phyloP scores from a whole-genome alignment of 805 yeast genomes.

The Blastobotrys terrestris region DNA sequence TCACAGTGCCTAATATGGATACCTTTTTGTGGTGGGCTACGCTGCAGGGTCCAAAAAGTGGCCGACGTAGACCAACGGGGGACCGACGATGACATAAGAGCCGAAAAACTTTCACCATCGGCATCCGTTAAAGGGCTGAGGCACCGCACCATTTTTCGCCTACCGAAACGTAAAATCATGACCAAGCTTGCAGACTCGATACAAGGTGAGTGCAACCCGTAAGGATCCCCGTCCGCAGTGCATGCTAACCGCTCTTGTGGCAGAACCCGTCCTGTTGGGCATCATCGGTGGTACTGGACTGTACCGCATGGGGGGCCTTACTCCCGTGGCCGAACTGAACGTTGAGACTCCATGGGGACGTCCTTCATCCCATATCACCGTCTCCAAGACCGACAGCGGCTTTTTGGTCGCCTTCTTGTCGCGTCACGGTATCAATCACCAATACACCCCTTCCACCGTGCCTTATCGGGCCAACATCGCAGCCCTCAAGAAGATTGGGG shows the following conservation, averaged over 20 bases:
- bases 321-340: constrained; percentile 78
- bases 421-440: constrained; percentile 90
- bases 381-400: constrained; percentile 69
- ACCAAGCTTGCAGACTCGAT: not conserved
- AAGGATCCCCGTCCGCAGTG: not conserved
- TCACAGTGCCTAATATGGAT: not conserved
- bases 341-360: constrained; percentile 95
- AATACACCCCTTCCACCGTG: constrained; percentile 83
- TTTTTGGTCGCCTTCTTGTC: constrained; percentile 90
- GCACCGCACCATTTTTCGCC: not conserved
- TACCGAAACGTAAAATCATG: not conserved
- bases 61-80: too few relatives aligned
- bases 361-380: constrained; percentile 90
- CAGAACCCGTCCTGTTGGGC: constrained; percentile 70
- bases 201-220: not conserved
- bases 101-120: not conserved
- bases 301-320: constrained; percentile 73
- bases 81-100: too few relatives aligned
- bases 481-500: constrained; percentile 83
- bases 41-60: too few relatives aligned
- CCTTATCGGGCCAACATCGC: constrained; percentile 95
- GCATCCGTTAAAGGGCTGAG: not conserved
- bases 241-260: not conserved
- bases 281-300: constrained; percentile 98
- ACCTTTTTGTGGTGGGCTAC: not conserved